phyloP scores from a whole-genome alignment of 2,329 filamentous ascomycete species.

The Domatiomyces catenatus region DNA sequence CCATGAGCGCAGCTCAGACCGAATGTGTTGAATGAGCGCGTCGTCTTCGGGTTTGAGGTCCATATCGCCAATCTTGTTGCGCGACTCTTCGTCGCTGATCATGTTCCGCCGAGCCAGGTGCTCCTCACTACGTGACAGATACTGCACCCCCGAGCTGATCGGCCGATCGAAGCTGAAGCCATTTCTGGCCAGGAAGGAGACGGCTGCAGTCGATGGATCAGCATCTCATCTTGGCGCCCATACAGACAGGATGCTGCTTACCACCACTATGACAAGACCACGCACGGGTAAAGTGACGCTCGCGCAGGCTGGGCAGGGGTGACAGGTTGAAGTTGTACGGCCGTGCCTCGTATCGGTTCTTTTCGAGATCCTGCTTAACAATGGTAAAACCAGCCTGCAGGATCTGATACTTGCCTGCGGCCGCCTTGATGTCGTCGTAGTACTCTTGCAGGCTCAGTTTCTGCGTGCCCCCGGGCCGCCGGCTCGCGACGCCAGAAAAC shows the following conservation, averaged over 20 bases:
- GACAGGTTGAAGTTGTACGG: conserved; percentile 52
- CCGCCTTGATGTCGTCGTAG: conserved; percentile 45
- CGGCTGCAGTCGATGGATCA: conserved; percentile 26
- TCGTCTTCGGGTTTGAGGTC: conserved; percentile 39
- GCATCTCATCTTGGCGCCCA: conserved; percentile 13
- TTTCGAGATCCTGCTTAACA: conserved; percentile 40
- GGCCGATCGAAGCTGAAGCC: conserved; percentile 43
- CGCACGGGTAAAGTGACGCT: conserved; percentile 43
- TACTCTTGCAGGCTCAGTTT: conserved; percentile 41
- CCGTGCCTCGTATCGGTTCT: conserved; percentile 40
- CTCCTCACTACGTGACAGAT: conserved; percentile 47
- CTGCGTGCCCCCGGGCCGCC: conserved; percentile 16
- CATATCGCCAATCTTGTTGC: conserved; percentile 26
- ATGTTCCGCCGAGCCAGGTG: conserved; percentile 31
- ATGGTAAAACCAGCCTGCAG: conserved; percentile 53
- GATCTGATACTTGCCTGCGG: conserved; percentile 48
- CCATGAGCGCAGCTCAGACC: conserved; percentile 24
- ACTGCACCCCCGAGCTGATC: conserved; percentile 43
- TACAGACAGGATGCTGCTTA: conserved; percentile 17
- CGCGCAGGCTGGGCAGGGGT: conserved; percentile 37
- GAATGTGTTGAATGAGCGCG: conserved; percentile 29
- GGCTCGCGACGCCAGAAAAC: conserved; percentile 44
- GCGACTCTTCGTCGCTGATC: conserved; percentile 24
- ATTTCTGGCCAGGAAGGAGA: conserved; percentile 44
- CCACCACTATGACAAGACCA: conserved; percentile 43